Evolutionary conservation across 768 basidiomycete species (phyloP), one percentile per base, ranked within the genome.

Genomic region (Mycena sanguinolenta): DNA sequence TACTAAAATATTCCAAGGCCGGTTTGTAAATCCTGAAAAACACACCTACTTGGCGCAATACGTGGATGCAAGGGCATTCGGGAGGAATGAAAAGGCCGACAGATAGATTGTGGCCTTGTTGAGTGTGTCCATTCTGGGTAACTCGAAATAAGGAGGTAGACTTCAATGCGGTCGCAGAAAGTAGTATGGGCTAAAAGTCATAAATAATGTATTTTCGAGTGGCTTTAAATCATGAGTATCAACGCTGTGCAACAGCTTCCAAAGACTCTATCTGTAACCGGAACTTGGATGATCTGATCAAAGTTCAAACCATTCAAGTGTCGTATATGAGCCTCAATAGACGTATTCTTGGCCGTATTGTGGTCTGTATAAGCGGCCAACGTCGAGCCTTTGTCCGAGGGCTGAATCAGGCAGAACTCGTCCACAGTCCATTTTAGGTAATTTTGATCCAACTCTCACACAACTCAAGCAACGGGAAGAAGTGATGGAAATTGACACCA

Each of bases 51-150:
- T 58, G n/a, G 52, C 49, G 12, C 65, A 66, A 21, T 65, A n/a
- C n/a, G n/a, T n/a, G n/a, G 55, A 44, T 38, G 64, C 65, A n/a
- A 55, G 42, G 32, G n/a, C 55, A 58, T 50, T 65, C 16, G 64
- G 58, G 49, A 59, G 36, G 21, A 52, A 66, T 28, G 36, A 50
- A 28, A 66, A 57, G n/a, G 65, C 57, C 19, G 5, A 52, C 21
- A 58, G 27, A 25, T 38, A 59, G 3, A 49, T 9, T 21, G 58
- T 13, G n/a, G 23, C 23, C 27, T 28, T 36, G 32, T n/a, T 52
- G 42, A 21, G 54, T 38, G 49, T 44, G 13, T 17, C 39, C 46
- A 30, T 17, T 30, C n/a, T n/a, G n/a, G 7, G 27, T 28, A 16
- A n/a, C n/a, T n/a, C n/a, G n/a, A n/a, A 4, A 25, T 13, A 50